Conservation (phyloP, 83 land plant species). For the Thuja plicata region DNA sequence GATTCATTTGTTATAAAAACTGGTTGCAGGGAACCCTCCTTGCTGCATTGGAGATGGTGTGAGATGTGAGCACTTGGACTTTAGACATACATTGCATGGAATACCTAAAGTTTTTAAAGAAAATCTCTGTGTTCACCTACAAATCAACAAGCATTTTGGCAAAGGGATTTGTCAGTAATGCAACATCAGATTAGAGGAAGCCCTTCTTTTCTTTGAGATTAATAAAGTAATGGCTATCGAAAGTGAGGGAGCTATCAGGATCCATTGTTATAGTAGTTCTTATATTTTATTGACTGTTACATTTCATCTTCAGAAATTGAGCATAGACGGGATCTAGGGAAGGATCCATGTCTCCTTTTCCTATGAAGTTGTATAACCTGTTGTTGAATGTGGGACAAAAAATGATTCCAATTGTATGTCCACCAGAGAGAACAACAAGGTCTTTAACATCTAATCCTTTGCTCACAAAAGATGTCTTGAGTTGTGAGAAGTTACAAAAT, state of each 20-base stretch:
- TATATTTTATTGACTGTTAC: background rate
- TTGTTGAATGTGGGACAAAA: slow-evolving; percentile 32
- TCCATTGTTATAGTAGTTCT: background rate
- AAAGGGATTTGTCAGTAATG: no score
- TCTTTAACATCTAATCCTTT: no score
- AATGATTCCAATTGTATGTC: slow-evolving; percentile 52
- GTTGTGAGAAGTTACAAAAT: background rate
- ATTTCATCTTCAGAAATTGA: slow-evolving; percentile 18
- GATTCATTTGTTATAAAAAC: no score
- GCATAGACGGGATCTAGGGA: slow-evolving; percentile 36
- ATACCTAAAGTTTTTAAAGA: slow-evolving; percentile 12
- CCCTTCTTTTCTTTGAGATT: slow-evolving; percentile 17
- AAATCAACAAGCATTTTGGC: slow-evolving; percentile 9
- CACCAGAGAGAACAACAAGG: slow-evolving; percentile 23
- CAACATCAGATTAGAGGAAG: background rate
- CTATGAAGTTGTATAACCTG: slow-evolving; percentile 51
- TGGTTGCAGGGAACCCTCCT: no score
- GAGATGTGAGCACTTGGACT: slow-evolving; percentile 36
- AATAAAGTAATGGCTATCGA: slow-evolving; percentile 34
- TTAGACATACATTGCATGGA: background rate
- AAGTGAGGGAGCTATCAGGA: background rate
- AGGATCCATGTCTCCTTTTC: slow-evolving; percentile 38
- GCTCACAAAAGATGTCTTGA: background rate
- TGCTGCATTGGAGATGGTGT: no score
- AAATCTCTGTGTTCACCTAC: background rate